Base-by-base conservation (phyloP, 352 stramenopile species). In the Phytophthora pisi region DNA sequence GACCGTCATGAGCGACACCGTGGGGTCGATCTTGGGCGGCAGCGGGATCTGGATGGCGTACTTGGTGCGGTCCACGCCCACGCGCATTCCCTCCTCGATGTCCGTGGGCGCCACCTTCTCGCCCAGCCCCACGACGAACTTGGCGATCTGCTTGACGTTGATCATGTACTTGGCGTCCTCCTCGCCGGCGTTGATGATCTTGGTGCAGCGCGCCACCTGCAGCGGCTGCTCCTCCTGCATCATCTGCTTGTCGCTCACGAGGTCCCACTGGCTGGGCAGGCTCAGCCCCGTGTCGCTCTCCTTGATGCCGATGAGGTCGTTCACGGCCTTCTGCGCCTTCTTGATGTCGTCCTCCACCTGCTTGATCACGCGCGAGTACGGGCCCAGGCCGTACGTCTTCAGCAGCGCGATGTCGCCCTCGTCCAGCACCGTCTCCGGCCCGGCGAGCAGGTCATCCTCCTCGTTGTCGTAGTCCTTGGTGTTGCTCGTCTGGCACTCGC, bases 71-170 rank as follows among this genome's bases (percentile, higher is more conserved):
- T 99, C 97, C n/a, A 99, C 97, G 43, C 97, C 98, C 0, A 99
- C 97, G 56, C 98, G 93, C 98, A 99, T 99, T 11, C 97, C 97
- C 70, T 99, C 98, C 79, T 99, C 98, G 64, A 99, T 98, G 71
- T 99, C 98, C 13, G 98, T 99, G 1, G 97, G 97, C 3, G 98
- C 97, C 0, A 99, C 97, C 75, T 99, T 99, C 67, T 99, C 97
- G 42, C 97, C 98, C 0, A 99, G 75, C 4, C 96, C 97, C 13
- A 99, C 98, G 16, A 99, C 98, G 75, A 99, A 99, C 82, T 99
- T 99, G 65, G 98, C 98, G 84, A 99, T 99, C 82, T 99, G 98
- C 77, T 99, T 99, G 66, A 99, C 96, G 78, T 99, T 99, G 72
- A 99, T 99, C 53, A 99, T 98, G 86, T 99, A 99, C 82, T 99